Percentiles rank a stretch among this genome's conserved stretches.
phyloP scores from a whole-genome alignment of 768 basidiomycete species.

The Leccinum variicolor region DNA sequence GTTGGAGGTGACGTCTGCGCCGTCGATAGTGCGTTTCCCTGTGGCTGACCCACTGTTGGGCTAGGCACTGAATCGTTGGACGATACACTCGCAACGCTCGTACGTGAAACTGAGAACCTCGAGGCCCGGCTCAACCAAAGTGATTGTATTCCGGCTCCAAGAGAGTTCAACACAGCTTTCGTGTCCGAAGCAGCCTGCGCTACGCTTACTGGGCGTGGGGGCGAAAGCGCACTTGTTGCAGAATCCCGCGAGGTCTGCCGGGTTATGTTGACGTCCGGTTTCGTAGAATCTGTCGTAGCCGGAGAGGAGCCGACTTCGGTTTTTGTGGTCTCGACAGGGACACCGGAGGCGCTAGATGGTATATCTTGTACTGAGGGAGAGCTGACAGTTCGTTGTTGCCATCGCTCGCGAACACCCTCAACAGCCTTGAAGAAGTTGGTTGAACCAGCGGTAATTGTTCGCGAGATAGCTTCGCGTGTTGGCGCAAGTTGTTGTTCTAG shows the following conservation, averaged over 20 bases:
- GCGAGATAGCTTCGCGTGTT: conserved; percentile 82
- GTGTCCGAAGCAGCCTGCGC: conserved; percentile 33
- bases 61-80: conserved; percentile 23
- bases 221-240: conserved; percentile 4
- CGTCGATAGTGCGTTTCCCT: not conserved
- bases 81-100: conserved; percentile 22
- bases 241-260: conserved; percentile 29
- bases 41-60: conserved; percentile 5
- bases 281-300: conserved; percentile 12
- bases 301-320: conserved; percentile 23
- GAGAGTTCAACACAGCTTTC: conserved; percentile 34
- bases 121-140: conserved; percentile 42
- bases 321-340: conserved; percentile 29
- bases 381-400: conserved; percentile 43
- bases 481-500: conserved; percentile 93
- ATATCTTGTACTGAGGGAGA: conserved; percentile 25
- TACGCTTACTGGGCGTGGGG: conserved; percentile 25
- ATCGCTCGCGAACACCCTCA: conserved; percentile 80
- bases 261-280: conserved; percentile 8
- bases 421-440: conserved; percentile 86
- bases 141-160: conserved; percentile 48
- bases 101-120: conserved; percentile 36
- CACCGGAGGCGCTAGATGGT: conserved; percentile 14
- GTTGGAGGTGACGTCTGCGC: conserved; percentile 12
- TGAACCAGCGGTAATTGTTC: conserved; percentile 71